These are phyloP conservation scores for Croton laevigatus DNA, from an alignment of 441 rosid genomes.

Conservation along the genomic window DNA sequence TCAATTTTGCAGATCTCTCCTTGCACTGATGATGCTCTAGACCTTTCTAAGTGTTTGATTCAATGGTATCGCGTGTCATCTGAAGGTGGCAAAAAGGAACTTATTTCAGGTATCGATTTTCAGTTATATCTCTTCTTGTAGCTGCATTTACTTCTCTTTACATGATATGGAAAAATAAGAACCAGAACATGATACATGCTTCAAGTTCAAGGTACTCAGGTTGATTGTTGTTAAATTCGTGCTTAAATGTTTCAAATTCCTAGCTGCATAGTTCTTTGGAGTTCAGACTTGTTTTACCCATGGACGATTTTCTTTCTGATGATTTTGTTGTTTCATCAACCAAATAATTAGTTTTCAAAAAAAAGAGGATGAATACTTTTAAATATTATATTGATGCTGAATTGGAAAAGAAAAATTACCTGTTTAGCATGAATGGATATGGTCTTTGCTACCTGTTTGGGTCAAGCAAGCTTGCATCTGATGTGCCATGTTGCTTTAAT, in stretches of 20 bases:
- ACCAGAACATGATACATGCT: neutral
- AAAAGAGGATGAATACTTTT: neutral
- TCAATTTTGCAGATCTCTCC: conserved; percentile 62
- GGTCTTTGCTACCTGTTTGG: neutral
- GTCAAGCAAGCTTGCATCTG: conserved; percentile 1
- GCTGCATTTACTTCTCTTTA: neutral
- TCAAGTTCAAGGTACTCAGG: neutral
- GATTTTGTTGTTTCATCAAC: conserved; percentile 9
- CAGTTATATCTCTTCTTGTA: neutral
- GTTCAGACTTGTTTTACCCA: neutral
- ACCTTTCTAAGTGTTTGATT: conserved; percentile 61
- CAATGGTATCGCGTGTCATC: conserved; percentile 88
- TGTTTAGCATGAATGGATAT: neutral
- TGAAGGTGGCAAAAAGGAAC: conserved; percentile 73
- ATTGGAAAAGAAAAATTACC: neutral
- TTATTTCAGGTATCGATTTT: conserved; percentile 65
- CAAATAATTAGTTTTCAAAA: neutral
- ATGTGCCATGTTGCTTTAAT: neutral
- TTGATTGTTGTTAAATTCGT: neutral
- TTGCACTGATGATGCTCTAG: conserved; percentile 67
- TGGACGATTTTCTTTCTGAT: neutral
- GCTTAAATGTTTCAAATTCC: neutral
- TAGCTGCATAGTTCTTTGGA: neutral
- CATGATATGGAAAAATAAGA: conserved; percentile 3
- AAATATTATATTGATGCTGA: neutral